Percentiles rank a stretch among this genome's conserved stretches.
Evolutionary conservation across 257 asterid species (phyloP).

Genomic region (Nyctanthes arbortristis): DNA sequence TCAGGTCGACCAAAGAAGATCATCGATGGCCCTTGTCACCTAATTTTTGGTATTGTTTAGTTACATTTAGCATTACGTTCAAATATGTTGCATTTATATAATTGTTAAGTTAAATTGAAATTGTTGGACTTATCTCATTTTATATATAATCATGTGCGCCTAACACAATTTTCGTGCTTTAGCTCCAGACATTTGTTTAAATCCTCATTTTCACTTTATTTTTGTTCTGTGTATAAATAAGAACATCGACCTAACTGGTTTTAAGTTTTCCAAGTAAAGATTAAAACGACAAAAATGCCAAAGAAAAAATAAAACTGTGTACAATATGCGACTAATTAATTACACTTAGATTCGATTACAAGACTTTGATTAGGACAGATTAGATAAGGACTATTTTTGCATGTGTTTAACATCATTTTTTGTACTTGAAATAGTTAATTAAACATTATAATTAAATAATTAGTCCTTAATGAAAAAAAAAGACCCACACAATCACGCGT

Average conservation of each 20-base stretch:
- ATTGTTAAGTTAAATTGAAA: no score
- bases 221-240: no score
- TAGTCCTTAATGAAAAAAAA: slow-evolving; percentile 20
- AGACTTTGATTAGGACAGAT: not conserved
- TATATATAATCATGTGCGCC: no score
- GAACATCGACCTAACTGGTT: no score
- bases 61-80: no score
- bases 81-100: no score
- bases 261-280: no score
- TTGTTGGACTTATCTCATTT: no score
- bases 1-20: not conserved
- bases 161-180: no score
- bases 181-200: no score
- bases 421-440: slow-evolving; percentile 18
- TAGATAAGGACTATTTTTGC: slow-evolving; percentile 8
- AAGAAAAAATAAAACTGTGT: not conserved
- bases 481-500: slow-evolving; percentile 39
- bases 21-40: not conserved
- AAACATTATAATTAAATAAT: slow-evolving; percentile 21
- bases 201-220: no score
- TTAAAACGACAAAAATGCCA: not conserved
- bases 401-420: slow-evolving; percentile 28
- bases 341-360: not conserved
- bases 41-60: not conserved
- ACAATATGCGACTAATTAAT: not conserved